Evolutionary conservation across 2,329 filamentous ascomycete genomes (phyloP).

Genomic region (Tolypocladium endophyticum): DNA sequence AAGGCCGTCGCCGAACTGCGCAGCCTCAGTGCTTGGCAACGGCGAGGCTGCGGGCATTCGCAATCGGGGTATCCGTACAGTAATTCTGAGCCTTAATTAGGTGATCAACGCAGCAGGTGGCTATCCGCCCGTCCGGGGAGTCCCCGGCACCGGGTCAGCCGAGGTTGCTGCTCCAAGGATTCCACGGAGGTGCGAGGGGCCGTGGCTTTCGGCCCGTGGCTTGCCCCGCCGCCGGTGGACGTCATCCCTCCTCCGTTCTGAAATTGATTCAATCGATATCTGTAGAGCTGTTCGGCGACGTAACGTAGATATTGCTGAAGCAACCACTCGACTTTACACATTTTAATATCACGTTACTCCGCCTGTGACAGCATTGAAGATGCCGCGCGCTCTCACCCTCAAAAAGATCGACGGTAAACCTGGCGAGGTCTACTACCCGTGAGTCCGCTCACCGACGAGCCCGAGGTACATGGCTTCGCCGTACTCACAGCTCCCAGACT

Average conservation of each 20-base stretch:
- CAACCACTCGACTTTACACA: background rate
- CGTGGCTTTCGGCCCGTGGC: background rate
- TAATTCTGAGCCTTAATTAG: background rate
- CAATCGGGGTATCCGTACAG: background rate
- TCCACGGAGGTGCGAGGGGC: background rate
- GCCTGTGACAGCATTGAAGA: constrained; percentile 12
- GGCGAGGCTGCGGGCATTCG: background rate
- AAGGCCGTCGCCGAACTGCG: background rate
- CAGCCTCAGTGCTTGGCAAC: background rate
- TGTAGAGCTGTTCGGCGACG: background rate
- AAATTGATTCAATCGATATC: background rate
- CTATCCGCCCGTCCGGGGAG: background rate
- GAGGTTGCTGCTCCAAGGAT: background rate
- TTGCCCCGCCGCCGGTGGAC: background rate
- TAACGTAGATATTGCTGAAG: background rate
- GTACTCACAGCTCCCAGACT: constrained; percentile 29
- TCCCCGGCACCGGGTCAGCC: background rate
- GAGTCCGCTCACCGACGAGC: constrained; percentile 12
- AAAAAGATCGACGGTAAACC: constrained; percentile 67
- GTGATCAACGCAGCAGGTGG: background rate
- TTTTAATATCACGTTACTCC: background rate
- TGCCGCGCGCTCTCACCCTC: constrained; percentile 50
- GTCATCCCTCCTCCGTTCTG: background rate
- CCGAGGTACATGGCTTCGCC: background rate
- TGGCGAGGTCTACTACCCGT: constrained; percentile 80